Percentiles rank a stretch among this genome's conserved stretches.
Conservation (phyloP, 1,284 basidiomycete species). For the Porphyrellus sp. region DNA sequence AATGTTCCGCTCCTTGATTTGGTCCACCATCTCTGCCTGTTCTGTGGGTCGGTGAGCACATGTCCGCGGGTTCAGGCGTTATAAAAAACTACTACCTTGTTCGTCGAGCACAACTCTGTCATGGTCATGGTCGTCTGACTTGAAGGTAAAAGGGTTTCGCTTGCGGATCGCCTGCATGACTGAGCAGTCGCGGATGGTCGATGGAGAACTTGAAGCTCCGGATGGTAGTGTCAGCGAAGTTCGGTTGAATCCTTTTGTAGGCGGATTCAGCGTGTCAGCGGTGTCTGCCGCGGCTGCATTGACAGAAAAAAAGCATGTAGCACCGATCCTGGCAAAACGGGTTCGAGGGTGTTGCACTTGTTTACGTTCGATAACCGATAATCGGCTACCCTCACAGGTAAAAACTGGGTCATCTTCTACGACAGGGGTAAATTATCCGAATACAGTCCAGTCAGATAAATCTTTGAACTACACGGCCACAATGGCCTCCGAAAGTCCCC, state of each 20-base stretch:
- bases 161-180: constrained; percentile 39
- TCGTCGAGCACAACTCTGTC: constrained; percentile 49
- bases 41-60: constrained; percentile 37
- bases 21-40: constrained; percentile 49
- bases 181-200: neutral
- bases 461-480: constrained; percentile 1
- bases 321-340: neutral
- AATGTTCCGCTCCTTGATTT: constrained; percentile 40
- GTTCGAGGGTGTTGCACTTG: constrained; percentile 21
- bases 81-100: constrained; percentile 39
- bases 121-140: constrained; percentile 30
- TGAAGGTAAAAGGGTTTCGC: constrained; percentile 43
- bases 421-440: constrained; percentile 19
- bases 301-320: neutral
- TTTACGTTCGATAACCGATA: constrained; percentile 16
- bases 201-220: neutral
- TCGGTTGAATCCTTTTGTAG: constrained; percentile 14
- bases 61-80: neutral
- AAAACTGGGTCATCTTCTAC: neutral
- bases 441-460: constrained; percentile 1
- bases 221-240: neutral
- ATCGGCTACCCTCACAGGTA: neutral
- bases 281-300: constrained; percentile 4
- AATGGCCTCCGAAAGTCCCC: constrained; percentile 18
- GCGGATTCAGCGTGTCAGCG: neutral